These are phyloP conservation scores for Suhomyces coccinellae DNA, from an alignment of 1,139 yeast species.

Conservation along the genomic window DNA sequence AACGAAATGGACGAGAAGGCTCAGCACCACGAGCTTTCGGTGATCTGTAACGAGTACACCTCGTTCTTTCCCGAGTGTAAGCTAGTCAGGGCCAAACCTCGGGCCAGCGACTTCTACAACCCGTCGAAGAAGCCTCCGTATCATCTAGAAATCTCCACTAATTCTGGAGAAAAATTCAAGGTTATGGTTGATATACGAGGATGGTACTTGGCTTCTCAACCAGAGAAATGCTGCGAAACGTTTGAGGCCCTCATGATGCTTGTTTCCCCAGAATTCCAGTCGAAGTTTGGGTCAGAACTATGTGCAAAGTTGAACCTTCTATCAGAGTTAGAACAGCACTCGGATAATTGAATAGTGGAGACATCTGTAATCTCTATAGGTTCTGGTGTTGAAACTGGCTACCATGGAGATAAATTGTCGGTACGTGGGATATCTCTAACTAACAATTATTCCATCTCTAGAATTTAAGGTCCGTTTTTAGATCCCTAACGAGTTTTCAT, in stretches of 20 bases:
- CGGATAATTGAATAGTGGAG: too few relatives aligned
- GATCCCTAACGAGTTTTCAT: too few relatives aligned
- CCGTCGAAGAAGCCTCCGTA: constrained; percentile 6
- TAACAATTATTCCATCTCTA: too few relatives aligned
- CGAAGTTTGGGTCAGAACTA: constrained; percentile 9
- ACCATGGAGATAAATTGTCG: too few relatives aligned
- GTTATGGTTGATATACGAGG: constrained; percentile 36
- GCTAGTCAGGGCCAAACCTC: constrained; percentile 11
- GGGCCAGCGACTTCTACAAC: constrained; percentile 1
- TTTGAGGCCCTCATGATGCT: constrained; percentile 25
- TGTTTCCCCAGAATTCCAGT: constrained; percentile 13
- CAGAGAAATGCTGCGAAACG: constrained; percentile 17
- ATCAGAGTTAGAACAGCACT: not conserved
- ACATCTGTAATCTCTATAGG: too few relatives aligned
- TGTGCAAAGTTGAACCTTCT: constrained; percentile 8
- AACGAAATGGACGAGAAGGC: constrained; percentile 14
- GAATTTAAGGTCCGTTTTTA: too few relatives aligned
- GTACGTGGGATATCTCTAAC: too few relatives aligned
- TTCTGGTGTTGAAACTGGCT: too few relatives aligned
- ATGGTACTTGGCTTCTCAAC: constrained; percentile 26
- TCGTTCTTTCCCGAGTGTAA: constrained; percentile 27
- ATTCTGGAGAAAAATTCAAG: constrained; percentile 22
- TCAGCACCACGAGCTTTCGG: constrained; percentile 26
- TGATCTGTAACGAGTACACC: constrained; percentile 30
- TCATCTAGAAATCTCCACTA: constrained; percentile 17